Base-by-base conservation (phyloP, 768 basidiomycete species). In the Leccinum rimulosum region DNA sequence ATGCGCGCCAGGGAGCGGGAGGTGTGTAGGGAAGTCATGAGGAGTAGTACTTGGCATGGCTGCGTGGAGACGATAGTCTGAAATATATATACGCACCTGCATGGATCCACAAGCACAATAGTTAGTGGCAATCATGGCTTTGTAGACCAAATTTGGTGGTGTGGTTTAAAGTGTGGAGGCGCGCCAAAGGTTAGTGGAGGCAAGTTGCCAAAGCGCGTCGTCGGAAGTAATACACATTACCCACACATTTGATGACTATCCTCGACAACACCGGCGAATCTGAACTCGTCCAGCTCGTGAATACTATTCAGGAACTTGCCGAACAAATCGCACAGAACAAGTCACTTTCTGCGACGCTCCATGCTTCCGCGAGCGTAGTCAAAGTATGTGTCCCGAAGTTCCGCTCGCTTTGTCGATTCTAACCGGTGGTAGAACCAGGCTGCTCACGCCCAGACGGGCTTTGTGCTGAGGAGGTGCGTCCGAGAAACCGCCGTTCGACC, bases 371-470 rank as follows among this genome's bases (percentile, higher is more conserved):
- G 0, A 85, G 84, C 35, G 84, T 85, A 54, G 83, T 94, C 65
- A 97, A 96, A 83, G 94, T 92, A 49, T 30, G 78, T 73, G 11
- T 27, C n/a, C 47, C 50, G 6, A 25, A 25, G 10, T 51, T 53
- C n/a, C n/a, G 54, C 30, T 17, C 40, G 45, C 47, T 19, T 27
- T 2, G 36, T 27, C 36, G 33, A 50, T 17, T 17, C 49, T 38
- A 31, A 33, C 48, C 31, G 36, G 35, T 40, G 7, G 17, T 72
- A 95, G 93, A 84, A 82, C 14, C 93, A 96, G 74, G 91, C 95
- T 6, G 78, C 92, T 6, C 93, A 98, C 73, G 84, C 89, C 19
- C 91, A 95, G 64, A 91, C 92, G 1, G 95, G 96, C 2, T 98
- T 95, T 73, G 93, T 95, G 9, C 75, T 98, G 45, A 82, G 95